These are phyloP conservation scores for Arthonia radiata DNA, from an alignment of 495 filamentous ascomycete species.

Conservation along the genomic window DNA sequence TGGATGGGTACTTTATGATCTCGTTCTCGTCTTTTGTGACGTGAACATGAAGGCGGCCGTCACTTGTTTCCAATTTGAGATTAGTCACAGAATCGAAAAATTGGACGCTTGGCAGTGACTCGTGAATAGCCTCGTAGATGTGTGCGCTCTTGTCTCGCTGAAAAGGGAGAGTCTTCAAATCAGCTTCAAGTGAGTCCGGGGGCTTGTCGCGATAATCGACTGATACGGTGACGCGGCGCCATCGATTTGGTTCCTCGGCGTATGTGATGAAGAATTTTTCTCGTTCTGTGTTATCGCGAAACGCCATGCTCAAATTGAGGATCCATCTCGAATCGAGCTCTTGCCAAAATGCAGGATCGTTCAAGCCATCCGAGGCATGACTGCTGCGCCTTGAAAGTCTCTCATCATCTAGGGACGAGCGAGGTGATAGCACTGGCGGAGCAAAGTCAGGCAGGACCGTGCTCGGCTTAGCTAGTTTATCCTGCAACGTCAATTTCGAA, in stretches of 20 bases:
- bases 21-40: conserved; percentile 97
- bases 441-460: no score
- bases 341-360: conserved; percentile 26
- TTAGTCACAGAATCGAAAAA: conserved; percentile 95
- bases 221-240: conserved; percentile 79
- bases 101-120: conserved; percentile 72
- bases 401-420: no score
- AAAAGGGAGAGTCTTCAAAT: conserved; percentile 50
- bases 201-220: conserved; percentile 73
- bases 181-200: conserved; percentile 61
- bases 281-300: conserved; percentile 75
- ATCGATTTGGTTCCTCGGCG: conserved; percentile 49
- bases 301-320: conserved; percentile 95
- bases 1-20: conserved; percentile 67
- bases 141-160: conserved; percentile 87
- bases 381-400: no score
- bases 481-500: no score
- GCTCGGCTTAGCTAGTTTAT: no score
- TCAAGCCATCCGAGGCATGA: conserved; percentile 5
- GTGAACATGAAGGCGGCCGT: conserved; percentile 80
- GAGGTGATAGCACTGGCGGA: no score
- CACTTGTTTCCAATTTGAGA: conserved; percentile 73
- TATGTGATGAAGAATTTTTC: conserved; percentile 99
- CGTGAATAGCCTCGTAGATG: conserved; percentile 88
- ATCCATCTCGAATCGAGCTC: conserved; percentile 87